phyloP scores from a whole-genome alignment of 768 basidiomycete genomes.

The Boletus tylopilopsis region DNA sequence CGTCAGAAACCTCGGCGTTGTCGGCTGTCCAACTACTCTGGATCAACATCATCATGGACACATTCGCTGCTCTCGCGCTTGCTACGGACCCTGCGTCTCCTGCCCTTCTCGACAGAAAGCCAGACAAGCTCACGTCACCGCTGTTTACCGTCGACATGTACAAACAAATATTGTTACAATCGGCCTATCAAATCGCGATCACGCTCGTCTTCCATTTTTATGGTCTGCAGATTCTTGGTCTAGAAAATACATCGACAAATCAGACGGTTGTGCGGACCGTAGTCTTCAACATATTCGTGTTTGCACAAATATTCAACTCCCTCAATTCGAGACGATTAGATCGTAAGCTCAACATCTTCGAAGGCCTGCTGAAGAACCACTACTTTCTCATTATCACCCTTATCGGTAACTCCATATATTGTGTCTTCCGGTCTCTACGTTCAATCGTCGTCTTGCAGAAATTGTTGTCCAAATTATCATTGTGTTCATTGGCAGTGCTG shows the following conservation, averaged over 20 bases:
- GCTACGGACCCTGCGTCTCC: conserved; percentile 94
- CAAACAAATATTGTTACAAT: conserved; percentile 93
- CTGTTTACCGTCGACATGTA: conserved; percentile 93
- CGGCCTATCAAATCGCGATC: conserved; percentile 77
- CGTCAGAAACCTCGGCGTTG: conserved; percentile 75
- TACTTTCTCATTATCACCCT: conserved; percentile 84
- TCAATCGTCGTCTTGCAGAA: conserved; percentile 46
- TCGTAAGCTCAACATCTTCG: conserved; percentile 82
- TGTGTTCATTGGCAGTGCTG: conserved; percentile 86
- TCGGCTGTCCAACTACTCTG: conserved; percentile 96
- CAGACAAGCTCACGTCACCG: conserved; percentile 85
- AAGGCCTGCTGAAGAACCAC: conserved; percentile 71
- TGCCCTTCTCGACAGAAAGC: conserved; percentile 78
- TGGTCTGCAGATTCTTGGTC: conserved; percentile 67
- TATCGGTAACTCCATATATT: conserved; percentile 56
- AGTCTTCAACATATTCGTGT: conserved; percentile 98
- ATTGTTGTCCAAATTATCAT: conserved; percentile 83
- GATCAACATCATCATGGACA: conserved; percentile 99
- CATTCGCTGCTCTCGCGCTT: conserved; percentile 95
- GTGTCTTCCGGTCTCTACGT: neutral
- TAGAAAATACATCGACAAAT: conserved; percentile 34
- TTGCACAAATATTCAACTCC: conserved; percentile 96
- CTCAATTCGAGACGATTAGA: conserved; percentile 89
- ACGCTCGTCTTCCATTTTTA: conserved; percentile 89
- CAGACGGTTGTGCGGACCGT: conserved; percentile 67